Percentiles rank a stretch among this genome's conserved stretches.
Conservation (phyloP, 2,329 filamentous ascomycete species). For the Aspergillus versicolor region DNA sequence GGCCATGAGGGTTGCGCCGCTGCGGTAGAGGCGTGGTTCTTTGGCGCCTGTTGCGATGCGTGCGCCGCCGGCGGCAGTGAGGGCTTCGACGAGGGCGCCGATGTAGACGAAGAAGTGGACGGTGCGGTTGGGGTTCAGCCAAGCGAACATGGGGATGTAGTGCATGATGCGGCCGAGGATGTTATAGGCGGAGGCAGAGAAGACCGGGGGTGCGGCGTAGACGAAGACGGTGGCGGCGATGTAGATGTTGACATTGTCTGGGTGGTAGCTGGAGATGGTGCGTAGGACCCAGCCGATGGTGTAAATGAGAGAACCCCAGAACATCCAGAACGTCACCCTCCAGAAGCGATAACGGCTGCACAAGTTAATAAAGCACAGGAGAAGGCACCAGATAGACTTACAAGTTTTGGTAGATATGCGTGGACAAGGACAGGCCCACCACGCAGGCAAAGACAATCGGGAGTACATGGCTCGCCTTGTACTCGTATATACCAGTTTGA, state of each 20-base stretch:
- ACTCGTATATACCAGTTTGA: constrained; percentile 6
- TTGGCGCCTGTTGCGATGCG: constrained; percentile 1
- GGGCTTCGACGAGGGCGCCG: constrained; percentile 8
- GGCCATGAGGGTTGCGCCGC: constrained; percentile 6
- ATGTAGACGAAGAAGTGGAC: constrained; percentile 11
- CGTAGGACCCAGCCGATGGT: constrained; percentile 11
- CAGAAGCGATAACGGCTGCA: constrained; percentile 10
- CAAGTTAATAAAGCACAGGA: neutral
- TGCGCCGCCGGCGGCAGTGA: constrained; percentile 5
- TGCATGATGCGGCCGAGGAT: constrained; percentile 12
- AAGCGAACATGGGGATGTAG: constrained; percentile 13
- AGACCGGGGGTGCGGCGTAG: constrained; percentile 10
- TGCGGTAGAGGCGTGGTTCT: neutral
- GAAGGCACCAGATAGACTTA: neutral
- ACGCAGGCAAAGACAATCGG: constrained; percentile 9
- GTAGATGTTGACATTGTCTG: constrained; percentile 3
- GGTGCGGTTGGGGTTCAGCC: constrained; percentile 12
- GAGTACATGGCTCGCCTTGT: constrained; percentile 11
- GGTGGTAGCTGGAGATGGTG: constrained; percentile 7
- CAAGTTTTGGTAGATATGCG: constrained; percentile 10
- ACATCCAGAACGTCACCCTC: constrained; percentile 13
- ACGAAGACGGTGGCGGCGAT: constrained; percentile 10
- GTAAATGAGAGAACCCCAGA: constrained; percentile 9
- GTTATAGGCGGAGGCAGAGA: constrained; percentile 11
- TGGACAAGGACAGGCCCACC: neutral